phyloP scores from a whole-genome alignment of 441 rosid genomes.

The Populus tomentosa region DNA sequence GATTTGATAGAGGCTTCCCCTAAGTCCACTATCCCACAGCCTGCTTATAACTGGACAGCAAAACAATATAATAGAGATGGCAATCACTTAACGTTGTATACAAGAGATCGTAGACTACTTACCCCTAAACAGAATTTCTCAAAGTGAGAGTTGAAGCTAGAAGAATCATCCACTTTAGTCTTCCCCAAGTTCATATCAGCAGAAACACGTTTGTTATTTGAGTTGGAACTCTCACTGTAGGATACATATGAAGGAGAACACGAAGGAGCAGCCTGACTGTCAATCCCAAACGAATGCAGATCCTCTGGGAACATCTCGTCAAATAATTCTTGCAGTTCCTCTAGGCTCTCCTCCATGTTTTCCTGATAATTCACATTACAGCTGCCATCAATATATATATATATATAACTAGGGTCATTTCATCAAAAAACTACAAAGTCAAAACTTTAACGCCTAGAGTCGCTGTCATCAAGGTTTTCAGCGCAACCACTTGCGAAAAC shows the following conservation, averaged over 20 bases:
- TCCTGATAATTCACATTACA: conserved; percentile 36
- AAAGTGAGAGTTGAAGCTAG: conserved; percentile 28
- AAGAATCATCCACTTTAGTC: conserved; percentile 20
- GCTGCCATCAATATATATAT: neutral
- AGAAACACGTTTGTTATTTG: conserved; percentile 26
- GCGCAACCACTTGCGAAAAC: no score
- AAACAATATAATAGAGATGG: neutral
- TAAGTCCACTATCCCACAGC: no score
- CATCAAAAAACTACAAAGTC: no score
- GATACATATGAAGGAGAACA: conserved; percentile 16
- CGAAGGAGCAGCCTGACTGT: conserved; percentile 13
- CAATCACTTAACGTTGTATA: neutral
- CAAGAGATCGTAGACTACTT: conserved; percentile 6
- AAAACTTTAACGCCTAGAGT: no score
- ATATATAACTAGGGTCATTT: neutral
- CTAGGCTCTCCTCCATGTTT: conserved; percentile 51
- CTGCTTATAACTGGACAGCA: neutral
- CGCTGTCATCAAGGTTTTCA: no score
- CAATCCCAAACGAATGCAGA: conserved; percentile 29
- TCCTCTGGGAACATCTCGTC: conserved; percentile 66
- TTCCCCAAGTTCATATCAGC: conserved; percentile 29
- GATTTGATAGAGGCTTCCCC: neutral
- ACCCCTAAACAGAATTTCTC: conserved; percentile 65
- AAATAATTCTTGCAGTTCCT: conserved; percentile 61
- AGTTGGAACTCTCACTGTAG: conserved; percentile 29